phyloP scores from a whole-genome alignment of 306 rosid species.

The Prinsepia uniflora region DNA sequence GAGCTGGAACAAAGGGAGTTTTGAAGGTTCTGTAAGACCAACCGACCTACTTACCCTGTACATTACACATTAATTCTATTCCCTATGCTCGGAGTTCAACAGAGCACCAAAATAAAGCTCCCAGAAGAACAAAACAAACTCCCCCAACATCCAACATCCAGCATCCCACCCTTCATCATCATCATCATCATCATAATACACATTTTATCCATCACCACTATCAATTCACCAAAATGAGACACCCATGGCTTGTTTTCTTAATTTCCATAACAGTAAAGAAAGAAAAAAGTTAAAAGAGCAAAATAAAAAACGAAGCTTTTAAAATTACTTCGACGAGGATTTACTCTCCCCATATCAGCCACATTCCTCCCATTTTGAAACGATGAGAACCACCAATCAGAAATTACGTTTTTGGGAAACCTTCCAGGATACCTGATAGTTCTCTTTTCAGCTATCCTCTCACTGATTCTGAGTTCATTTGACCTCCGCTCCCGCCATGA shows the following conservation, averaged over 20 bases:
- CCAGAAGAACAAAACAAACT: constrained; percentile 34
- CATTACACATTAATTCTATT: constrained; percentile 17
- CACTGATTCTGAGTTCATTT: constrained; percentile 75
- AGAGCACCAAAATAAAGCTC: constrained; percentile 49
- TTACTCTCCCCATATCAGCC: constrained; percentile 11
- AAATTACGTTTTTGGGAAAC: neutral
- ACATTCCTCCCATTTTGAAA: constrained; percentile 7
- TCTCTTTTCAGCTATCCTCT: constrained; percentile 25
- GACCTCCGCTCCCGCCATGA: constrained; percentile 46
- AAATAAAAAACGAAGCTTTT: constrained; percentile 22
- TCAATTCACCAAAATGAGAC: constrained; percentile 23
- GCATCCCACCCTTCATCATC: constrained; percentile 16
- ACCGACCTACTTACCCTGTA: constrained; percentile 28
- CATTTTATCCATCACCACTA: constrained; percentile 34
- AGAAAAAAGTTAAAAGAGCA: neutral
- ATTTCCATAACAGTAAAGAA: constrained; percentile 13
- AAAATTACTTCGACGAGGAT: constrained; percentile 18
- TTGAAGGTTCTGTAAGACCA: constrained; percentile 33
- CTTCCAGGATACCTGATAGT: neutral
- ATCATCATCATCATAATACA: constrained; percentile 28
- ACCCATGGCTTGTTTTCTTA: constrained; percentile 21
- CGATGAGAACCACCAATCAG: neutral
- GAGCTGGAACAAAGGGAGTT: constrained; percentile 22
- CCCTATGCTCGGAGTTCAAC: constrained; percentile 38
- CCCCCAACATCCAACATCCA: constrained; percentile 6